phyloP scores from a whole-genome alignment of 345 rosid species.

The Corchorus capsularis region DNA sequence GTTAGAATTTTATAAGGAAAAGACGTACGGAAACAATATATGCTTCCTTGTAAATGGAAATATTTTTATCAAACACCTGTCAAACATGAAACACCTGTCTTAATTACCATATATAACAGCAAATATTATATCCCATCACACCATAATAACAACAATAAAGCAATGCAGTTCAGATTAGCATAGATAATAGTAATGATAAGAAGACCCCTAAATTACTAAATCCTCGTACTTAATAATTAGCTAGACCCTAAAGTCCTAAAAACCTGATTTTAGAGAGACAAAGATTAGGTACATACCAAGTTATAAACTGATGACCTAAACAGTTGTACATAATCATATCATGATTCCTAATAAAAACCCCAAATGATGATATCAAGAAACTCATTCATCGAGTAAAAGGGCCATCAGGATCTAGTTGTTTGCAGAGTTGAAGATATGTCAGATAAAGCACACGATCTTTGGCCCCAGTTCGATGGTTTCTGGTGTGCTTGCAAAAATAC shows the following conservation, averaged over 20 bases:
- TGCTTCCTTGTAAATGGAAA: too few species aligned
- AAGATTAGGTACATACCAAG: neutral
- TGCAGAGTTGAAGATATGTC: slow-evolving; percentile 64
- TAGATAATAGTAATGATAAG: neutral
- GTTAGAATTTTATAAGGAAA: too few species aligned
- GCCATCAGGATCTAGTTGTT: slow-evolving; percentile 60
- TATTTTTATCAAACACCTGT: too few species aligned
- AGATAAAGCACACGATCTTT: slow-evolving; percentile 77
- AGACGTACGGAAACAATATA: too few species aligned
- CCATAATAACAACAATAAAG: neutral
- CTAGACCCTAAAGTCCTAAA: neutral
- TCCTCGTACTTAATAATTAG: neutral
- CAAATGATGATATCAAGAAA: neutral
- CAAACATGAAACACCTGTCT: too few species aligned
- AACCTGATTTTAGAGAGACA: neutral
- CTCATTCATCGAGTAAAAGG: slow-evolving; percentile 39
- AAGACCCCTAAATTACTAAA: neutral
- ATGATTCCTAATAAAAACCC: neutral
- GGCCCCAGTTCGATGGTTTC: slow-evolving; percentile 78
- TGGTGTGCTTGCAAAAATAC: slow-evolving; percentile 83
- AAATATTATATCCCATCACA: neutral
- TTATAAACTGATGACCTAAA: neutral
- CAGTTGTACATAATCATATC: neutral
- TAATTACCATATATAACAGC: neutral
- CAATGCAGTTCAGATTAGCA: neutral